Base-by-base conservation (phyloP, 805 yeast genomes). In the Pichia phayaonensis region DNA sequence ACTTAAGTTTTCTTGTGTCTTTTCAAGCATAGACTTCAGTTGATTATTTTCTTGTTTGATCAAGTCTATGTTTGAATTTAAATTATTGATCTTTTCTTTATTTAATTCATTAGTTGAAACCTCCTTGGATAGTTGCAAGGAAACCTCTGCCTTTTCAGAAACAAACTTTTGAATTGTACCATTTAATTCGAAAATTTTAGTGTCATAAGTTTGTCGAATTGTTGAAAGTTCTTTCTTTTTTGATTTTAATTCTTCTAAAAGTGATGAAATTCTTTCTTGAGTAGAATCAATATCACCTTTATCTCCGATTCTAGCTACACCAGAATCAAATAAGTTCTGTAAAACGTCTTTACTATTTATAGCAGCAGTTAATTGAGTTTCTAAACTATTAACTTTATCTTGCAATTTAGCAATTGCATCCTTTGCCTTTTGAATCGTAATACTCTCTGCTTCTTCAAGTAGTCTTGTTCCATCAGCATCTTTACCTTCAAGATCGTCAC, bases 271-370 rank as follows among this genome's bases (percentile, higher is more conserved):
- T 59, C 56, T 62, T 59, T 52, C 63, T 59, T 49, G 49, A 26
- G 44, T 40, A 29, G 51, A 49, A 44, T 53, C 52, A 39, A 41
- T 46, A 51, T 56, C 49, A 64, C 34, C 36, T 20, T 27, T 40
- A 18, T 55, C 55, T 20, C 53, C 45, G 11, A 51, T 31, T 10
- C 43, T 45, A 16, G 41, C 42, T 0, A 42, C 39, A 10, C 60
- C 61, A 20, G 60, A 81, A 74, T 62, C 60, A 11, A 63, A 52
- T 49, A 65, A 49, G 24, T 59, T 56, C 47, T 65, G 68, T 58
- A 83, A 74, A 69, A 81, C 78, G 57, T 90, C 95, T 49, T 90
- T 76, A 63, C 87, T 95, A 54, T 80, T 76, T 4, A 74, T 68
- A 2, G 79, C 72, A 1, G 84, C 75, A 12, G 72, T 76, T 42